Percentiles rank a stretch among this genome's conserved stretches.
These are phyloP conservation scores for Venustampulla echinocandica DNA, from an alignment of 495 filamentous ascomycete genomes.

Conservation along the genomic window DNA sequence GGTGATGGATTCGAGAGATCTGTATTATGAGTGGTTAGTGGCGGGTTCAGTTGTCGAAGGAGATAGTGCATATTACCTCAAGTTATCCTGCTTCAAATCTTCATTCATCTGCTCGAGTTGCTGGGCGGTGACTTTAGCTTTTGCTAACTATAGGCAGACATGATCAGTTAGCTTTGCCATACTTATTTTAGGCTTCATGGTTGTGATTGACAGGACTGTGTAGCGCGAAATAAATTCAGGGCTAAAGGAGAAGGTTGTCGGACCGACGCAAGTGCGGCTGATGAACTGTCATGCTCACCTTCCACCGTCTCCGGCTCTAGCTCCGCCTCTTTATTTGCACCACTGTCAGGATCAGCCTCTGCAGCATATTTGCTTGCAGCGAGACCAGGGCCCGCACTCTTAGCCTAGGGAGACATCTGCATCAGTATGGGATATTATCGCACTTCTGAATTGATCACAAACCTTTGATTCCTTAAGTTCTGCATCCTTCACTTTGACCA, in stretches of 20 bases:
- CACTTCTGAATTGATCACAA: conserved; percentile 9
- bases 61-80: conserved; percentile 18
- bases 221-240: conserved; percentile 11
- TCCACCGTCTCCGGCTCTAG: conserved; percentile 31
- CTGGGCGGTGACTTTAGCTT: conserved; percentile 34
- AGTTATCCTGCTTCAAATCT: conserved; percentile 38
- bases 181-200: too few species aligned
- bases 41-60: not conserved
- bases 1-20: conserved; percentile 20
- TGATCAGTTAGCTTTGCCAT: not conserved
- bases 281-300: conserved; percentile 49
- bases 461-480: conserved; percentile 46
- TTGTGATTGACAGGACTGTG: too few species aligned
- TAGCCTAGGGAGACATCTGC: conserved; percentile 27
- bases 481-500: conserved; percentile 38
- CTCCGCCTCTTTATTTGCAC: conserved; percentile 20
- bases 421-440: too few species aligned
- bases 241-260: conserved; percentile 35
- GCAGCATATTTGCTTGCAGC: conserved; percentile 38
- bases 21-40: not conserved
- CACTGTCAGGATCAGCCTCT: conserved; percentile 14
- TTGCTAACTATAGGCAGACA: conserved; percentile 35
- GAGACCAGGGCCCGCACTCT: too few species aligned
- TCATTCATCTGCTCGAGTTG: conserved; percentile 39
- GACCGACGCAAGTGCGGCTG: conserved; percentile 49